Base-by-base conservation (phyloP, 1,284 basidiomycete genomes). In the Mycena sp. region DNA sequence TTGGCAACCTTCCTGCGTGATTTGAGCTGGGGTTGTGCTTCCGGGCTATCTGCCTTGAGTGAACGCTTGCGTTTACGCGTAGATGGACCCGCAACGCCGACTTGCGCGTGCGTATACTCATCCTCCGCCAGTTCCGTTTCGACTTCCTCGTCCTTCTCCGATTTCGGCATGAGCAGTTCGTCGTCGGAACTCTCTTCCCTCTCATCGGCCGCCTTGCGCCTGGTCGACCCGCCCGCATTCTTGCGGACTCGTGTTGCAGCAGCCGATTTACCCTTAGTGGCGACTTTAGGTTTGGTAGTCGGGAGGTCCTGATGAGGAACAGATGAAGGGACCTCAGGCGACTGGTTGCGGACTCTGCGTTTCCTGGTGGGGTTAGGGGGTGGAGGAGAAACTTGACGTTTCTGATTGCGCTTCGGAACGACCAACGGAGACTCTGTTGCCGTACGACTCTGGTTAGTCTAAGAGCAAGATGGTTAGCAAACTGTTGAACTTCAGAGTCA, bases 51-150 rank as follows among this genome's bases (percentile, higher is more conserved):
- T 0, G 48, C 45, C 49, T 70, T 73, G 25, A 70, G 74, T 16
- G 64, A 66, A 1, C 85, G 83, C 69, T 86, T 88, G 45, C 87
- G 82, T 70, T 87, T 89, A 32, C 79, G 80, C 40, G 73, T 73
- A 3, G 77, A 74, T 19, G 74, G 71, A 6, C 70, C 74, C 19
- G 67, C 68, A n/a, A 35, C 32, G 14, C 32, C 32, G 32, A 35
- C 32, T 35, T 7, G 9, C 9, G 14, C 32, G 32, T 60, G 65
- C 17, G 68, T 65, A 37, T 75, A 69, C 11, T 84, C 76, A n/a
- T 79, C 78, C 30, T 85, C 83, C 3, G 80, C 82, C 9, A 76
- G 77, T 46, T 85, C 83, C 5, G 81, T 84, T 25, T 74, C 77
- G 26, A 79, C 76, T 43, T 76, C 80, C 32, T 78, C 77, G 19